Evolutionary conservation across 345 rosid genomes (phyloP).

Genomic region (Salix exigua): DNA sequence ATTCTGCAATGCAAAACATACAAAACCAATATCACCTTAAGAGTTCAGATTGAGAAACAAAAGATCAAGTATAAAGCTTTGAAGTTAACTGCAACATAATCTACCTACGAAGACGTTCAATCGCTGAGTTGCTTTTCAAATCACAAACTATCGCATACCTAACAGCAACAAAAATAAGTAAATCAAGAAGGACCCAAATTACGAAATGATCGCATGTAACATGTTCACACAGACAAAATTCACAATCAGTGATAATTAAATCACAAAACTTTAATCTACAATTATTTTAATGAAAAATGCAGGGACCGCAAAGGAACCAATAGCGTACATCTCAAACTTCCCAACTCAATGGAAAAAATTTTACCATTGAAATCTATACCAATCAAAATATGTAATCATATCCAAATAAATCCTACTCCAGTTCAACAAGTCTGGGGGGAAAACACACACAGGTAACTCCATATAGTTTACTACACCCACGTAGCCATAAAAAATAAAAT

Average conservation of each 20-base stretch:
- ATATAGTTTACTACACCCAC: no score
- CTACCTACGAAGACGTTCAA: constrained; percentile 90
- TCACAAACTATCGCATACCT: constrained; percentile 80
- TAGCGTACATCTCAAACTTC: background rate
- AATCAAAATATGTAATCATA: background rate
- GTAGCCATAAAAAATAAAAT: no score
- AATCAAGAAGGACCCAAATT: background rate
- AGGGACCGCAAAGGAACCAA: background rate
- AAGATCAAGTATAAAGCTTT: background rate
- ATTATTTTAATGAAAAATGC: background rate
- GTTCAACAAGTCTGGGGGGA: background rate
- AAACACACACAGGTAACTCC: background rate
- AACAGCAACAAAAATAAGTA: background rate
- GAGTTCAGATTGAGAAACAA: background rate
- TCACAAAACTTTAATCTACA: background rate
- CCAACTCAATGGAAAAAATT: background rate
- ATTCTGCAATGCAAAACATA: constrained; percentile 53
- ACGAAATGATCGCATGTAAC: no score
- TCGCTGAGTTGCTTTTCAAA: constrained; percentile 63
- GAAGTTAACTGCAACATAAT: background rate
- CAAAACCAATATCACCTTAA: constrained; percentile 9
- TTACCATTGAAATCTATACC: background rate
- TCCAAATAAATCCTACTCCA: background rate
- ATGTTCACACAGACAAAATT: background rate
- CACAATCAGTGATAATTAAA: background rate